Evolutionary conservation across 202 grass and related monocot genomes (phyloP).

Genomic region (Bolboschoenoplectus hybrid): DNA sequence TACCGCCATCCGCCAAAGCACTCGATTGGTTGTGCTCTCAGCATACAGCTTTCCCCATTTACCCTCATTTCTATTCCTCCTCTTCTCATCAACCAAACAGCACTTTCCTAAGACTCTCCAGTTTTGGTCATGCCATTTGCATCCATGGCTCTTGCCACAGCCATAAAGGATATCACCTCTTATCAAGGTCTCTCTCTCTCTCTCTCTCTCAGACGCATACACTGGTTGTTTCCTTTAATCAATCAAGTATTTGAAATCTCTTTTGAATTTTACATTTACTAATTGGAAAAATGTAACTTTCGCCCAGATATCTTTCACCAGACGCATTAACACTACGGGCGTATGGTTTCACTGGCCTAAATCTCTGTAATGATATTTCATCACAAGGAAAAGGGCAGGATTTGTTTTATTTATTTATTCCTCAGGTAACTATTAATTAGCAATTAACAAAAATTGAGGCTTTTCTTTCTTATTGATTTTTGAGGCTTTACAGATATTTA

Average conservation of each 20-base stretch:
- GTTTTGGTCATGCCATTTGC: slow-evolving; percentile 67
- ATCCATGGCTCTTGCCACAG: slow-evolving; percentile 54
- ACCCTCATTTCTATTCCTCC: slow-evolving; percentile 85
- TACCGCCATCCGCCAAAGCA: slow-evolving; percentile 75
- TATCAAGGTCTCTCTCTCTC: slow-evolving; percentile 62
- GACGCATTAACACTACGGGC: slow-evolving; percentile 63
- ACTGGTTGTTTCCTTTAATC: neutral
- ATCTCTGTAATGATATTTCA: slow-evolving; percentile 43
- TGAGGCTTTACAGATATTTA: slow-evolving; percentile 32
- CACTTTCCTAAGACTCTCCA: slow-evolving; percentile 49
- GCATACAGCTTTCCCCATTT: slow-evolving; percentile 53
- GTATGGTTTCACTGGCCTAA: slow-evolving; percentile 82
- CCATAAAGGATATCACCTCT: slow-evolving; percentile 52
- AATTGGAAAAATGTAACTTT: slow-evolving; percentile 21
- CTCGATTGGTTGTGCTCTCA: slow-evolving; percentile 73
- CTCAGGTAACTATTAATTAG: slow-evolving; percentile 57
- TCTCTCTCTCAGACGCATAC: slow-evolving; percentile 14
- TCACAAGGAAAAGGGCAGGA: slow-evolving; percentile 48
- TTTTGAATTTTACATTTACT: neutral
- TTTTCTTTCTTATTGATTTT: slow-evolving; percentile 31
- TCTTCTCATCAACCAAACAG: slow-evolving; percentile 26
- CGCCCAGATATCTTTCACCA: slow-evolving; percentile 75
- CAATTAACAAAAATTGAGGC: slow-evolving; percentile 26
- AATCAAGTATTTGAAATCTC: slow-evolving; percentile 4
- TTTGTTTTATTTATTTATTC: slow-evolving; percentile 88